Evolutionary conservation across 2,329 filamentous ascomycete genomes (phyloP).

Genomic region (Xylogone sp.): DNA sequence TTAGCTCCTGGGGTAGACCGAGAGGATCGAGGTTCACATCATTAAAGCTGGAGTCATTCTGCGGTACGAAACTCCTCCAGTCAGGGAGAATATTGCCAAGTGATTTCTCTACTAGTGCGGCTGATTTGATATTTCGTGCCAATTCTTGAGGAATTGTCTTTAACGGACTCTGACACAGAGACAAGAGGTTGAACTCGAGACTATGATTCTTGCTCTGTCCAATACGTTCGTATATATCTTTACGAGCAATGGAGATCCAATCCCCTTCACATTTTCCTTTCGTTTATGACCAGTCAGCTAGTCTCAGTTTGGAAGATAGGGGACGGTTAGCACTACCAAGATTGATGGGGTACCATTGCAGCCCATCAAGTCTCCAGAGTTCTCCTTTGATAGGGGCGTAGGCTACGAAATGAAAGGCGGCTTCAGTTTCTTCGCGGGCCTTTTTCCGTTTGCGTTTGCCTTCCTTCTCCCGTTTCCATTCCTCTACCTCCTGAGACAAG

Average conservation of each 20-base stretch:
- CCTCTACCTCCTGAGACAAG: conserved; percentile 40
- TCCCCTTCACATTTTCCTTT: conserved; percentile 35
- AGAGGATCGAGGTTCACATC: conserved; percentile 10
- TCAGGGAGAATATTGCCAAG: conserved; percentile 35
- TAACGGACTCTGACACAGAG: conserved; percentile 66
- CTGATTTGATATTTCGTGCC: conserved; percentile 35
- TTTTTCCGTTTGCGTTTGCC: conserved; percentile 31
- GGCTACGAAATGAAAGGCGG: conserved; percentile 82
- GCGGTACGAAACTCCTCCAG: conserved; percentile 36
- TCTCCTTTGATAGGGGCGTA: conserved; percentile 73
- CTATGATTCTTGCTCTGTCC: conserved; percentile 58
- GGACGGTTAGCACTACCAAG: conserved; percentile 43
- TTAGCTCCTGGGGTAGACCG: conserved; percentile 13
- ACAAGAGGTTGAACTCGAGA: conserved; percentile 74
- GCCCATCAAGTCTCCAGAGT: conserved; percentile 87
- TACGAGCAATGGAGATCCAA: conserved; percentile 65
- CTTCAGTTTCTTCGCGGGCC: conserved; percentile 48
- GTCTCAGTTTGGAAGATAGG: conserved; percentile 5
- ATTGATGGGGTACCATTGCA: conserved; percentile 66
- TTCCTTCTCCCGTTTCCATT: conserved; percentile 34
- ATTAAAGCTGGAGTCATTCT: conserved; percentile 1
- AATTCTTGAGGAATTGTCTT: conserved; percentile 30
- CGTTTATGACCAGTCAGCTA: conserved; percentile 6
- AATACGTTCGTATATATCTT: conserved; percentile 66
- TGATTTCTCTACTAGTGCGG: conserved; percentile 34